These are phyloP conservation scores for Lycium ferocissimum DNA, from an alignment of 257 asterid species.

Conservation along the genomic window DNA sequence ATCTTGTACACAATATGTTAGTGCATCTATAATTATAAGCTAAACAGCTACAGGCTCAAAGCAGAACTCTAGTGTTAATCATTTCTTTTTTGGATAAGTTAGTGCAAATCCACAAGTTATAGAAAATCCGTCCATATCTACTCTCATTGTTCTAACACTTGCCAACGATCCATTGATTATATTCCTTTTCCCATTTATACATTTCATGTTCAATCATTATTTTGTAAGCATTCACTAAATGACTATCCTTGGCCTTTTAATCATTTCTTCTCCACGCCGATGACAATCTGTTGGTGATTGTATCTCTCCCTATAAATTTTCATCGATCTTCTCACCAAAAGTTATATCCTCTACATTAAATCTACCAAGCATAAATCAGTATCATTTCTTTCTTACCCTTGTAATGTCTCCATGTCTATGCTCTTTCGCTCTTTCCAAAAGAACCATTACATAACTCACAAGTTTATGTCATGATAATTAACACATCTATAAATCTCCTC, in stretches of 20 bases:
- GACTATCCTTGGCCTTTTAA: background rate
- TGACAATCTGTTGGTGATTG: background rate
- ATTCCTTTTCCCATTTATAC: background rate
- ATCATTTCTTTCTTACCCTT: background rate
- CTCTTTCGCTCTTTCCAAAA: background rate
- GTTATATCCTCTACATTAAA: background rate
- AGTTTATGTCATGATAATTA: background rate
- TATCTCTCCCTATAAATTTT: background rate
- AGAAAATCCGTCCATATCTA: background rate
- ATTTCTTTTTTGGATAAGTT: background rate
- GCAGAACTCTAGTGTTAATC: background rate
- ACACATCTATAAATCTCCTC: background rate
- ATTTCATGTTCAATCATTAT: background rate
- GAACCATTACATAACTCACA: background rate
- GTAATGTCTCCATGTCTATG: background rate
- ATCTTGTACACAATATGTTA: conserved; percentile 4
- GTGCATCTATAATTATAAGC: background rate
- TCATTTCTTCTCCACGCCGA: background rate
- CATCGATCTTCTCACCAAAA: background rate
- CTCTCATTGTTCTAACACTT: conserved; percentile 3
- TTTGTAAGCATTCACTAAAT: background rate
- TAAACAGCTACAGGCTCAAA: background rate
- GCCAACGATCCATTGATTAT: background rate
- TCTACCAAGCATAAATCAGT: background rate
- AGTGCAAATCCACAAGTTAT: background rate